Evolutionary conservation across 2,329 filamentous ascomycete genomes (phyloP), one percentile per base, ranked within the genome.

Genomic region (Aureobasidium pullulans): DNA sequence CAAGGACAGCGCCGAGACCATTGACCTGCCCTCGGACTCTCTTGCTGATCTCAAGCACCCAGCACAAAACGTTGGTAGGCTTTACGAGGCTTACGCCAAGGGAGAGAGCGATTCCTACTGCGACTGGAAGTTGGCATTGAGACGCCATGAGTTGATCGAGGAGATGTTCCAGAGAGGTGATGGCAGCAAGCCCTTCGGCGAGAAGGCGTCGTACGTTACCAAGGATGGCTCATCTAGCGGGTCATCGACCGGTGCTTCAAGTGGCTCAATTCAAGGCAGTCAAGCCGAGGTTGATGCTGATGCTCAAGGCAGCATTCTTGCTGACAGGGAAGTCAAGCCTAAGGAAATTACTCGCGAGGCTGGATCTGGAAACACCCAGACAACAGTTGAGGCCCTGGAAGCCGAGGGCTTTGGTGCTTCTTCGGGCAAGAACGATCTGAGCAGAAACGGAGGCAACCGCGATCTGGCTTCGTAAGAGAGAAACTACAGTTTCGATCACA

Each of bases 291-390:
- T 53, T 19, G 49, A 53, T 15, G 49, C 49, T n/a, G 52, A 56
- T 56, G 79, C 81, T 39, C 78, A 81, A 63, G 75, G 76, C 43
- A 71, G 76, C 47, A 77, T 78, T 58, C 74, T 79, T 50, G 75
- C 75, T 31, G 75, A 82, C 70, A 81, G 82, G 70, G 76, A 75
- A 29, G 75, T 77, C 61, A 82, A 82, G 71, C 77, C 82, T 29
- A 79, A 81, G 66, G 80, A 84, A 66, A 72, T 81, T 46, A 75
- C 79, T 34, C 72, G 73, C 49, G 74, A 79, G 46, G 71, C 76
- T 23, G 39, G 50, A 2, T 4, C 28, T 2, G 50, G 39, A 19
- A 34, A 43, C 1, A 13, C 29, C 3, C 40, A 56, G 28, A 46
- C 52, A 10, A 56, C 40, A 15, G 52, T 29, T 16, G 29, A 56